A percentile compares a stretch with the other conserved stretches of the same genome.
Conservation (phyloP, 2,329 filamentous ascomycete species). For the Zymoseptoria passerinii region DNA sequence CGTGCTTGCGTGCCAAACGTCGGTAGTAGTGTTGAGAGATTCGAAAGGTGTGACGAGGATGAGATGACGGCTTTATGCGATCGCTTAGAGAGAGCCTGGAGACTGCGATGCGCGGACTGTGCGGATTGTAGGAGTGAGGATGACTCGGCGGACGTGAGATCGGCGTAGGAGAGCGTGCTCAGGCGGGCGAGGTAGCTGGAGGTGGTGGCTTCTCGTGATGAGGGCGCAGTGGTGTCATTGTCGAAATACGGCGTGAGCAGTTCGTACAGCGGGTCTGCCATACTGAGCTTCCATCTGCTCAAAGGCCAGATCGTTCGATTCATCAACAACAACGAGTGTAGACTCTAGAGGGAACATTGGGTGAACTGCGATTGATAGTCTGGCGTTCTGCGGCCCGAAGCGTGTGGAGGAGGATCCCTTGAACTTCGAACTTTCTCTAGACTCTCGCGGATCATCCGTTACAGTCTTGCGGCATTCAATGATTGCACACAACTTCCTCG, state of each 20-base stretch:
- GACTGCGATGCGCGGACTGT: conserved; percentile 70
- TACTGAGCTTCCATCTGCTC: not conserved
- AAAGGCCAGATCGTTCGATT: not conserved
- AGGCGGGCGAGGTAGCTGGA: conserved; percentile 69
- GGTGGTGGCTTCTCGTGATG: conserved; percentile 45
- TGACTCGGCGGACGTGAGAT: conserved; percentile 66
- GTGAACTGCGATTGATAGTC: not conserved
- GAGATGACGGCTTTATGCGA: conserved; percentile 79
- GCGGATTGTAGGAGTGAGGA: conserved; percentile 71
- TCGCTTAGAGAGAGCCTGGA: conserved; percentile 82
- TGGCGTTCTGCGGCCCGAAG: not conserved
- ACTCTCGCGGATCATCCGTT: not conserved
- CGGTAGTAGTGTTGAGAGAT: conserved; percentile 64
- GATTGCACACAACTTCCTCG: not conserved
- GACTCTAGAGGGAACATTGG: not conserved
- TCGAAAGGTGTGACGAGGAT: conserved; percentile 69
- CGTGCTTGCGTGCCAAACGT: conserved; percentile 56
- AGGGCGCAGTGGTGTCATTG: conserved; percentile 31
- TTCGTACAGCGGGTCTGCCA: conserved; percentile 61
- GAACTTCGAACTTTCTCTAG: not conserved
- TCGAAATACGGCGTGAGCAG: conserved; percentile 58
- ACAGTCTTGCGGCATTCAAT: not conserved
- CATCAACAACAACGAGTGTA: not conserved
- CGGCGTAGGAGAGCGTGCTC: conserved; percentile 64
- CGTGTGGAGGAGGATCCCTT: not conserved